Percentiles rank a stretch among this genome's conserved stretches.
These are phyloP conservation scores for Penicillium ucsense DNA, from an alignment of 495 filamentous ascomycete genomes.

Conservation along the genomic window DNA sequence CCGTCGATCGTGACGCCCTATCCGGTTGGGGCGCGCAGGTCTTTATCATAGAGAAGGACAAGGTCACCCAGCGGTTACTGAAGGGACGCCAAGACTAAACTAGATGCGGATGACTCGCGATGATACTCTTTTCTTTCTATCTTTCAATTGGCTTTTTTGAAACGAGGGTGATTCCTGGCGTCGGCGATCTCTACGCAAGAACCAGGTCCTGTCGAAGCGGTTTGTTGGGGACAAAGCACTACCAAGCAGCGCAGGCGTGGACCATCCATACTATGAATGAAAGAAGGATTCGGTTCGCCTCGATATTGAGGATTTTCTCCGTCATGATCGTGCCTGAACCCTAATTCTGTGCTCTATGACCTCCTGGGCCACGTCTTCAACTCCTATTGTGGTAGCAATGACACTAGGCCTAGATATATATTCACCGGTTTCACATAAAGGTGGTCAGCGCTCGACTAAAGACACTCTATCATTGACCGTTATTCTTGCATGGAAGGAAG, in stretches of 20 bases:
- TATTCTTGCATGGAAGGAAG: too few relatives aligned
- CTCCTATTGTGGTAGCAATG: too few relatives aligned
- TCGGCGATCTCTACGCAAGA: slow-evolving; percentile 24
- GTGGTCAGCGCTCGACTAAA: too few relatives aligned
- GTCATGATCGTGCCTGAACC: too few relatives aligned
- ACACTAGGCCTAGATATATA: too few relatives aligned
- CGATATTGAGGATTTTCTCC: slow-evolving; percentile 11
- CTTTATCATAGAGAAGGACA: slow-evolving; percentile 99
- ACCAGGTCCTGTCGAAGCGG: slow-evolving; percentile 14
- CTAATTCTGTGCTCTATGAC: too few relatives aligned
- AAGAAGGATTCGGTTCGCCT: slow-evolving; percentile 4
- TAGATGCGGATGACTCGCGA: too few relatives aligned
- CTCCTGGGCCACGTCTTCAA: too few relatives aligned
- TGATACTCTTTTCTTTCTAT: too few relatives aligned
- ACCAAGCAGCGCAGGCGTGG: slow-evolving; percentile 9
- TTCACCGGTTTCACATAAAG: too few relatives aligned
- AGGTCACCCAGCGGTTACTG: slow-evolving; percentile 94
- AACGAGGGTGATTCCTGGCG: slow-evolving; percentile 19
- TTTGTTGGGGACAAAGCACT: slow-evolving; percentile 10
- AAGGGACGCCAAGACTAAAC: slow-evolving; percentile 74
- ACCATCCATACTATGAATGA: slow-evolving; percentile 5
- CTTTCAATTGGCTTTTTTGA: slow-evolving; percentile 9
- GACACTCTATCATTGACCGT: too few relatives aligned
- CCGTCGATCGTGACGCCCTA: slow-evolving; percentile 89
- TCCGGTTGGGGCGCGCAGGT: slow-evolving; percentile 98